phyloP scores from a whole-genome alignment of 2,329 filamentous ascomycete species.

The Sphaerulina vaccinii region DNA sequence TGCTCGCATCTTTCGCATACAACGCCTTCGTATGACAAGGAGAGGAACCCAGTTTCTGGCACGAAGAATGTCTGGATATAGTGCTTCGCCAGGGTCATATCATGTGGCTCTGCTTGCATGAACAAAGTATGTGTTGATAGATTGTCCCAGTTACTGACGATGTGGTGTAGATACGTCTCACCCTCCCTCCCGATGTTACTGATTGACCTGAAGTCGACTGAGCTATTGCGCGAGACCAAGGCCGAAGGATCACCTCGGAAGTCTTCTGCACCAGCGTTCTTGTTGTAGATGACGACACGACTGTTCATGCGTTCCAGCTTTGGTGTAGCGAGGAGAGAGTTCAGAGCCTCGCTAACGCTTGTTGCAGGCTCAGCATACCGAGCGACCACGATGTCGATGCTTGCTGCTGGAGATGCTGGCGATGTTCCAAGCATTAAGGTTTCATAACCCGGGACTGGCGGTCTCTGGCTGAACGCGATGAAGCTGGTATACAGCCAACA shows the following conservation, averaged over 20 bases:
- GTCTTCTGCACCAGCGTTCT: no score
- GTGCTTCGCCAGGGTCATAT: slow-evolving; percentile 31
- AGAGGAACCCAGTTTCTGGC: slow-evolving; percentile 47
- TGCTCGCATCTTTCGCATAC: slow-evolving; percentile 41
- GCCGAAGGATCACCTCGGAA: not conserved
- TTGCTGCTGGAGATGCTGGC: no score
- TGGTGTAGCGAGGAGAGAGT: not conserved
- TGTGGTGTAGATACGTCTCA: slow-evolving; percentile 50
- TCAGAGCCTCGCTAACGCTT: not conserved
- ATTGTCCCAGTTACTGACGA: slow-evolving; percentile 44
- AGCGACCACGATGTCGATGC: not conserved
- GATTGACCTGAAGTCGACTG: not conserved
- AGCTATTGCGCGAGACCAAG: not conserved
- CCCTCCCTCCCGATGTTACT: slow-evolving; percentile 48
- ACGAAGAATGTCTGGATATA: slow-evolving; percentile 43
- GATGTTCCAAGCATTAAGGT: no score
- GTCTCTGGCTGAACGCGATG: no score
- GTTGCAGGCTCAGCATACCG: not conserved
- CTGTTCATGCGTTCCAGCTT: not conserved
- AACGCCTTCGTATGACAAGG: slow-evolving; percentile 39
- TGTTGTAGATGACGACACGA: not conserved
- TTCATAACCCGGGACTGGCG: no score
- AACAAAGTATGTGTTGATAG: slow-evolving; percentile 50
- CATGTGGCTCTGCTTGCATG: slow-evolving; percentile 47
- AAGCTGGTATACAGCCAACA: no score